Evolutionary conservation across 1,284 basidiomycete genomes (phyloP).

Genomic region (Apiotrichum montevideense): DNA sequence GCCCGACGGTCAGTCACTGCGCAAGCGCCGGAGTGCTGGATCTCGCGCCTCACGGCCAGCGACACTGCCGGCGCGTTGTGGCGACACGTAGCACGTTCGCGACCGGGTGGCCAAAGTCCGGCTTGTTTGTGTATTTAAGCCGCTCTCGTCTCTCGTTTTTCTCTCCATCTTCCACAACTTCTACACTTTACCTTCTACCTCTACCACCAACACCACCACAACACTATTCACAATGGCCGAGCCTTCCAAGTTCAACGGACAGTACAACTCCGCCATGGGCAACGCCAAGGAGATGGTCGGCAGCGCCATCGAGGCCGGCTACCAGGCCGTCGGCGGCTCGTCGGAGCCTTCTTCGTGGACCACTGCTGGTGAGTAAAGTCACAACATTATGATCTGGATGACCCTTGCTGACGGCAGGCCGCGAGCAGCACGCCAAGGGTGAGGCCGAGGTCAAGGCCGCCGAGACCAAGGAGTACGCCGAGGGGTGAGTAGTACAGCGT

Average conservation of each 20-base stretch:
- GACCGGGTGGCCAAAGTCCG: too few relatives aligned
- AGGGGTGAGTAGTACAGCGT: conserved; percentile 29
- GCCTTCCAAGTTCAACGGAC: conserved; percentile 59
- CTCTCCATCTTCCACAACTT: too few relatives aligned
- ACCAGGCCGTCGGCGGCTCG: conserved; percentile 41
- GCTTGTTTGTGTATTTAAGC: too few relatives aligned
- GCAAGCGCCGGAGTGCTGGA: too few relatives aligned
- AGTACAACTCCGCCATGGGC: conserved; percentile 48
- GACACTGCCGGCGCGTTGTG: too few relatives aligned
- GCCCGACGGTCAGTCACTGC: too few relatives aligned
- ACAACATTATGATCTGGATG: too few relatives aligned
- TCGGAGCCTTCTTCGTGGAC: conserved; percentile 24
- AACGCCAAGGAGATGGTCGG: conserved; percentile 49
- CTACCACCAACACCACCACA: neutral
- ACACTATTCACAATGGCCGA: conserved; percentile 17
- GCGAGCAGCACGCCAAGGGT: conserved; percentile 57
- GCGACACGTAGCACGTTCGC: too few relatives aligned
- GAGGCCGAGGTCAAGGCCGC: conserved; percentile 51
- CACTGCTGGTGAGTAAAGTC: neutral
- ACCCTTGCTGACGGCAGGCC: conserved; percentile 43
- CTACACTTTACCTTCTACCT: neutral
- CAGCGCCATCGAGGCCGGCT: conserved; percentile 55
- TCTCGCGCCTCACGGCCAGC: too few relatives aligned
- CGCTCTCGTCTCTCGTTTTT: too few relatives aligned
- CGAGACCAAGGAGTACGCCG: conserved; percentile 47